phyloP scores from a whole-genome alignment of 1,284 basidiomycete species.

The Puccinia brachypodii region DNA sequence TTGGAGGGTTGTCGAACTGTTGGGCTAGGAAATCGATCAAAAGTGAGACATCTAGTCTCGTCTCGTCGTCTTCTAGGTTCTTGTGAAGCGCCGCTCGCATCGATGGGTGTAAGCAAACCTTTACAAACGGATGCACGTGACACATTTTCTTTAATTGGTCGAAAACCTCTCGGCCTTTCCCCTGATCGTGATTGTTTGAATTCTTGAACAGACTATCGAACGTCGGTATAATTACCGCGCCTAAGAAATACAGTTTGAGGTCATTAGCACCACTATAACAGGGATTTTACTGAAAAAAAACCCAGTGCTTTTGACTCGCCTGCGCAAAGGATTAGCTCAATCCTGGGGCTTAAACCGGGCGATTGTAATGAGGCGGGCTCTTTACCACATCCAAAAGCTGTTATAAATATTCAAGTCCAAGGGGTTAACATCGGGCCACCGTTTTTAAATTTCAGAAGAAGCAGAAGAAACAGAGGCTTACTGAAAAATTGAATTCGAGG shows the following conservation, averaged over 20 bases:
- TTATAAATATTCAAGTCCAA: not conserved
- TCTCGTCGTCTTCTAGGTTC: not conserved
- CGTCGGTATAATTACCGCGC: slow-evolving; percentile 26
- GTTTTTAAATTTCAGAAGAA: not conserved
- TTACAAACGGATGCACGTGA: not conserved
- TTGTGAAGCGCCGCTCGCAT: not conserved
- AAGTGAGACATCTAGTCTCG: not conserved
- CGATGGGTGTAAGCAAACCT: slow-evolving; percentile 24
- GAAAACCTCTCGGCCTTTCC: not conserved
- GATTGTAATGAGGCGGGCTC: not conserved
- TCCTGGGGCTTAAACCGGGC: not conserved
- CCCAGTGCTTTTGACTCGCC: not conserved
- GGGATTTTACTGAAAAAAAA: not conserved
- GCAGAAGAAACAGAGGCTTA: not conserved
- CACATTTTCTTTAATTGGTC: not conserved
- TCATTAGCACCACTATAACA: not conserved
- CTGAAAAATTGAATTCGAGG: slow-evolving; percentile 30
- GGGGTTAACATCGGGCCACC: not conserved
- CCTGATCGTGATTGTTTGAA: not conserved
- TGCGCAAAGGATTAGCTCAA: slow-evolving; percentile 11
- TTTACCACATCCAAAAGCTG: slow-evolving; percentile 7
- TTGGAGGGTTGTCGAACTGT: not conserved
- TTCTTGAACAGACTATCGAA: slow-evolving; percentile 26
- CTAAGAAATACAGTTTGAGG: not conserved
- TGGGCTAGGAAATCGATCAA: not conserved